A percentile compares a stretch with the other conserved stretches of the same genome.
These are phyloP conservation scores for Neostapfia colusana DNA, from an alignment of 176 grass and related monocot genomes.

Conservation along the genomic window DNA sequence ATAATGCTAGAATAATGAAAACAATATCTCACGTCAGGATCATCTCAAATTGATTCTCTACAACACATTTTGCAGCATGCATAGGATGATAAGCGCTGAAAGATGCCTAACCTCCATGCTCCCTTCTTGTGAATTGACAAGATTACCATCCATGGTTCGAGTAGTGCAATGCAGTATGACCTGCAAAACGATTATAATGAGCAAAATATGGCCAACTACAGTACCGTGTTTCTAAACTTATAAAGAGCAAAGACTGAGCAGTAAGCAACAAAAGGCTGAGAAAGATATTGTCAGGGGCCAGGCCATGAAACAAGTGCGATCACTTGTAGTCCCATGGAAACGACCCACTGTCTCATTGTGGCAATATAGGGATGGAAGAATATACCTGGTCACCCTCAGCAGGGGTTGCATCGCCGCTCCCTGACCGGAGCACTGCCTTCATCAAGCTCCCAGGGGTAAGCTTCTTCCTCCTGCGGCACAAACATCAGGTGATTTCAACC, in stretches of 20 bases:
- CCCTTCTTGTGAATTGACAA: slow-evolving; percentile 74
- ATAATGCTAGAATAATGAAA: neutral
- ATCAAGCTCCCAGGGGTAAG: slow-evolving; percentile 74
- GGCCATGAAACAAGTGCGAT: neutral
- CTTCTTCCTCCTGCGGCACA: slow-evolving; percentile 70
- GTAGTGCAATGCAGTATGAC: slow-evolving; percentile 87
- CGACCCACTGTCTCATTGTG: neutral
- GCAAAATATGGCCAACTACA: neutral
- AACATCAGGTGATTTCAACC: slow-evolving; percentile 1
- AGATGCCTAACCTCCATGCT: slow-evolving; percentile 79
- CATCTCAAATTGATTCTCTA: neutral
- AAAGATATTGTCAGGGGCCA: neutral
- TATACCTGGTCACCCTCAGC: slow-evolving; percentile 80
- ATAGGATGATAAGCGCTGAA: slow-evolving; percentile 7
- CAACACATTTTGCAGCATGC: slow-evolving; percentile 2
- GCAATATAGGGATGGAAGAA: neutral
- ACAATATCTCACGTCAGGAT: neutral
- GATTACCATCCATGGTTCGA: slow-evolving; percentile 64
- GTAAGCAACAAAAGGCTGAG: neutral
- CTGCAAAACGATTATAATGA: slow-evolving; percentile 46
- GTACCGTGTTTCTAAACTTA: neutral
- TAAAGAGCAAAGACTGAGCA: neutral
- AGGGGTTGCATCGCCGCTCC: slow-evolving; percentile 57
- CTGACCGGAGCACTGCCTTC: slow-evolving; percentile 78
- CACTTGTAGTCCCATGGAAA: neutral